Conservation (phyloP, 495 filamentous ascomycete genomes). For the Penicillium coprophilum region DNA sequence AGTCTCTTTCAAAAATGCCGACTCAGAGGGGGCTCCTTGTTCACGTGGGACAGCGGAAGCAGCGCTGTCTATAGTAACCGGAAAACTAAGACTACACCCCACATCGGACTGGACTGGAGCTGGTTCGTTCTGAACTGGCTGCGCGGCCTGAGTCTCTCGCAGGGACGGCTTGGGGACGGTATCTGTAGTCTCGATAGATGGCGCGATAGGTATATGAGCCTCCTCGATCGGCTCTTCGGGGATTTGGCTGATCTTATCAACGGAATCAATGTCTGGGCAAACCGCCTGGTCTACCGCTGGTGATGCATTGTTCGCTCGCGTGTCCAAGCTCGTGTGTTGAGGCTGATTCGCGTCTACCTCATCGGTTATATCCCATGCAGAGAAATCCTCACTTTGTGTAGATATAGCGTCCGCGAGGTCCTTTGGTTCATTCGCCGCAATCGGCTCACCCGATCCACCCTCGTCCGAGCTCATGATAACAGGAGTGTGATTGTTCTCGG, state of each 20-base stretch:
- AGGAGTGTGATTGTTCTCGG: constrained; percentile 23
- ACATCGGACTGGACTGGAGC: background rate
- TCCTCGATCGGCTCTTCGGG: too few relatives aligned
- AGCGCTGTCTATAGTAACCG: background rate
- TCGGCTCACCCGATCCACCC: constrained; percentile 11
- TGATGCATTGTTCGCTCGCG: constrained; percentile 1
- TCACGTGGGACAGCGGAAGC: background rate
- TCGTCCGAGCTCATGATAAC: constrained; percentile 12
- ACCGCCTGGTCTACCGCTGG: constrained; percentile 4
- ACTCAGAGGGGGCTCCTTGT: background rate
- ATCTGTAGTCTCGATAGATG: background rate
- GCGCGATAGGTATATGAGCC: background rate
- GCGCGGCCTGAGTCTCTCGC: background rate
- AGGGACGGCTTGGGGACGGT: background rate
- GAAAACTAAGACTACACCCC: too few relatives aligned
- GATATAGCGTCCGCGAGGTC: constrained; percentile 17
- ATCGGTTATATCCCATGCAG: constrained; percentile 23
- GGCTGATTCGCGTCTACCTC: constrained; percentile 9
- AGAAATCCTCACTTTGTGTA: constrained; percentile 21
- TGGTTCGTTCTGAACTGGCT: background rate
- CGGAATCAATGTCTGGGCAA: background rate
- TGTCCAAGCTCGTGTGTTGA: constrained; percentile 10
- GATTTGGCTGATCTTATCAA: background rate
- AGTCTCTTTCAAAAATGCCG: background rate
- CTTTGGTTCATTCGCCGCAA: constrained; percentile 18